These are phyloP conservation scores for Botrytis elliptica DNA, from an alignment of 2,329 filamentous ascomycete species.

Conservation along the genomic window DNA sequence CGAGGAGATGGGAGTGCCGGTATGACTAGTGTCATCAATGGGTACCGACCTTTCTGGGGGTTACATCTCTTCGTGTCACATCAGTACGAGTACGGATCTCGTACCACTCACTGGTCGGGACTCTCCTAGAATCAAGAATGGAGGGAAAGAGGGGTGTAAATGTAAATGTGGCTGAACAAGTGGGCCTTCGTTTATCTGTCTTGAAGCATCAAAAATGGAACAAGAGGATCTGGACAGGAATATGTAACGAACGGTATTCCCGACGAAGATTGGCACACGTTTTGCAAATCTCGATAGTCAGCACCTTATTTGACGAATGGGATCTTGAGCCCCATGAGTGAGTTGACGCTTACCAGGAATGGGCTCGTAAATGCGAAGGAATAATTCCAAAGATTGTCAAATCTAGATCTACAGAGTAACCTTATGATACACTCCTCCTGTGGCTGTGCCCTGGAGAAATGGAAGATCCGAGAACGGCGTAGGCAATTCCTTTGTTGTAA, in stretches of 20 bases:
- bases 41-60: neutral
- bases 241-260: conserved; percentile 4
- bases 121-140: neutral
- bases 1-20: neutral
- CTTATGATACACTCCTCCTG: neutral
- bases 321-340: neutral
- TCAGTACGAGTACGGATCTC: neutral
- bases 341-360: neutral
- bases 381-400: neutral
- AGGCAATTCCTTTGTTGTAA: neutral
- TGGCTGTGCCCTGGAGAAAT: conserved; percentile 2
- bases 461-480: conserved; percentile 11
- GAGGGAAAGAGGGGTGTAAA: neutral
- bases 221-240: neutral
- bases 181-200: neutral
- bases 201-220: neutral
- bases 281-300: neutral
- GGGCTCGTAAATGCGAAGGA: neutral
- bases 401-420: neutral
- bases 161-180: neutral
- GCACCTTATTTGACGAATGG: conserved; percentile 8
- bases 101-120: neutral
- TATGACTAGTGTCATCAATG: neutral
- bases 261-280: neutral
- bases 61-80: neutral